Evolutionary conservation across 495 filamentous ascomycete species (phyloP).

Genomic region (Lophiotrema nucula): DNA sequence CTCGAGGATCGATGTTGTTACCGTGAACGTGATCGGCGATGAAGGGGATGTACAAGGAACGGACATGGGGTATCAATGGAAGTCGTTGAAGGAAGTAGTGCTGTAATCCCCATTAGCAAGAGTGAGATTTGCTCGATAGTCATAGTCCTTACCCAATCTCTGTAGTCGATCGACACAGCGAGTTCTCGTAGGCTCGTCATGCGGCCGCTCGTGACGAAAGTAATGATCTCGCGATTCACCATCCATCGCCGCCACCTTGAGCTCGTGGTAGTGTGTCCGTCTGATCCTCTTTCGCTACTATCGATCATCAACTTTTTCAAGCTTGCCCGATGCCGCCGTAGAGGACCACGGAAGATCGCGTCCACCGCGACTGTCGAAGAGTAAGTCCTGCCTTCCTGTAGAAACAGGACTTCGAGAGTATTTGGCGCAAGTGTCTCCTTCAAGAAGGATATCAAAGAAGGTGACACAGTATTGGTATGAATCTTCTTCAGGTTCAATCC

Average conservation of each 20-base stretch:
- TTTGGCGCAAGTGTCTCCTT: constrained; percentile 84
- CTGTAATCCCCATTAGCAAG: constrained; percentile 48
- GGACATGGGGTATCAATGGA: constrained; percentile 71
- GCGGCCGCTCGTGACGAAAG: constrained; percentile 77
- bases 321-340: constrained; percentile 71
- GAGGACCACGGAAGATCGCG: constrained; percentile 68
- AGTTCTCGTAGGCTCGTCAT: constrained; percentile 77
- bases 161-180: constrained; percentile 73
- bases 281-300: constrained; percentile 53
- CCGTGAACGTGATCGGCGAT: constrained; percentile 64
- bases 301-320: constrained; percentile 78
- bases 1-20: constrained; percentile 57
- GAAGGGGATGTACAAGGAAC: constrained; percentile 74
- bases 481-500: constrained; percentile 73
- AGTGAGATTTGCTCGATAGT: background rate
- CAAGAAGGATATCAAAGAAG: constrained; percentile 75
- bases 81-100: constrained; percentile 86
- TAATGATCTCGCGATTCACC: constrained; percentile 68
- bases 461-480: constrained; percentile 78
- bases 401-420: constrained; percentile 76
- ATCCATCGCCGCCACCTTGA: constrained; percentile 71
- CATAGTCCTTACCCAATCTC: constrained; percentile 71
- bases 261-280: constrained; percentile 41
- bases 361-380: constrained; percentile 64
- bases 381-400: constrained; percentile 69